Conservation (phyloP, 306 rosid genomes). For the Datisca glomerata region DNA sequence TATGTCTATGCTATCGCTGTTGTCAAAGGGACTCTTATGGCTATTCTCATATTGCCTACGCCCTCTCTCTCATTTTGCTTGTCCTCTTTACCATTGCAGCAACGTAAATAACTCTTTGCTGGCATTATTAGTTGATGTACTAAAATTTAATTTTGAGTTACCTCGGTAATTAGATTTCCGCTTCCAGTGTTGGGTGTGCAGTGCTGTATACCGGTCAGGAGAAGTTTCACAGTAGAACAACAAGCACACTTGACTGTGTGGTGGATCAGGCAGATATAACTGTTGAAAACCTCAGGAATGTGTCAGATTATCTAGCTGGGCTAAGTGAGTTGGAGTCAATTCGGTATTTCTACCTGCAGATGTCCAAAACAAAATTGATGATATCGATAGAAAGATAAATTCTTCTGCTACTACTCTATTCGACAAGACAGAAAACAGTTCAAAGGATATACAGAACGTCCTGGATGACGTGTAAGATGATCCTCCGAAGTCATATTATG, state of each 20-base stretch:
- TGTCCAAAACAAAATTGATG: conserved; percentile 39
- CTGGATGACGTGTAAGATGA: conserved; percentile 40
- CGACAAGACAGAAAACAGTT: conserved; percentile 32
- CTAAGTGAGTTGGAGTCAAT: conserved; percentile 49
- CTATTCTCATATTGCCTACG: conserved; percentile 20
- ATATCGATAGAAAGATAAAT: conserved; percentile 31
- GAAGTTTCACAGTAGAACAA: conserved; percentile 42
- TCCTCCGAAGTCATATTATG: too few species aligned
- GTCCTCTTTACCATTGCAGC: conserved; percentile 25
- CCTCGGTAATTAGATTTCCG: background rate
- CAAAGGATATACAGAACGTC: conserved; percentile 36
- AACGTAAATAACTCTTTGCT: conserved; percentile 24
- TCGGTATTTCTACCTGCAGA: conserved; percentile 42
- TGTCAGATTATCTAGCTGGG: conserved; percentile 49
- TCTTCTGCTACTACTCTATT: conserved; percentile 40
- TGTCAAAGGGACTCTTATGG: conserved; percentile 6
- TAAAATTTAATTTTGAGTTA: too few species aligned
- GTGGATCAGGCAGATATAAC: conserved; percentile 41
- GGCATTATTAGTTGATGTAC: too few species aligned
- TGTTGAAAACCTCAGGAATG: conserved; percentile 38
- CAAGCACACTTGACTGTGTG: conserved; percentile 42
- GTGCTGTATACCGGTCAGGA: conserved; percentile 60
- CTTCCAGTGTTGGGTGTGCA: conserved; percentile 33
- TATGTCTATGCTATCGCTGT: conserved; percentile 23
- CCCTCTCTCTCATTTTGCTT: conserved; percentile 23